These are phyloP conservation scores for Cyberlindnera meyerae DNA, from an alignment of 805 yeast genomes.

Conservation along the genomic window DNA sequence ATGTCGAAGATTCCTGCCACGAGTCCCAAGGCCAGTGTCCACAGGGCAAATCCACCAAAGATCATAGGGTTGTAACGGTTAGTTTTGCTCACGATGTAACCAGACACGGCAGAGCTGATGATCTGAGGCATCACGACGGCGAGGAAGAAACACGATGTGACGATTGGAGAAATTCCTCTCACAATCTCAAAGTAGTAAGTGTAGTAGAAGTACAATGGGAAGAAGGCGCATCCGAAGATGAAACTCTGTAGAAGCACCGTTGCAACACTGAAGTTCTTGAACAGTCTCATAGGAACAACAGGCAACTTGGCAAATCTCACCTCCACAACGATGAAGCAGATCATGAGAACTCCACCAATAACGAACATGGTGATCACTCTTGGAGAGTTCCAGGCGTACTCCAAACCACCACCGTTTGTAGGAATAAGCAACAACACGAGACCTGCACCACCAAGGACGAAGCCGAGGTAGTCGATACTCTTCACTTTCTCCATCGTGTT, in stretches of 20 bases:
- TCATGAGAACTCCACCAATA: constrained; percentile 38
- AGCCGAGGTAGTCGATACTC: constrained; percentile 53
- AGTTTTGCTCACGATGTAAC: constrained; percentile 11
- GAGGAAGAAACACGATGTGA: constrained; percentile 16
- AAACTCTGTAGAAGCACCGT: constrained; percentile 36
- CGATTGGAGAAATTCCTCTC: constrained; percentile 13
- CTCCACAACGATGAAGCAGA: constrained; percentile 45
- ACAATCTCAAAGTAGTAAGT: constrained; percentile 35
- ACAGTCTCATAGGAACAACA: constrained; percentile 46
- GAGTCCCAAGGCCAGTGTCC: constrained; percentile 12
- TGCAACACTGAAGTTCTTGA: constrained; percentile 33
- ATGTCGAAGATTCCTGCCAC: constrained; percentile 10
- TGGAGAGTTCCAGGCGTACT: constrained; percentile 50
- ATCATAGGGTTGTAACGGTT: constrained; percentile 16
- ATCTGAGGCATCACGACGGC: constrained; percentile 17
- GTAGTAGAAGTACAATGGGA: constrained; percentile 41
- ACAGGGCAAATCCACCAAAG: constrained; percentile 16
- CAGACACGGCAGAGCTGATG: constrained; percentile 12
- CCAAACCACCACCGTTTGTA: constrained; percentile 56
- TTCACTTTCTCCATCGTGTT: constrained; percentile 37
- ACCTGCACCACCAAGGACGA: constrained; percentile 42
- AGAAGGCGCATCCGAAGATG: constrained; percentile 46
- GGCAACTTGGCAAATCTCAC: constrained; percentile 41
- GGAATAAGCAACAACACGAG: constrained; percentile 48
- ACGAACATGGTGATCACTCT: constrained; percentile 36